Evolutionary conservation across 495 filamentous ascomycete genomes (phyloP).

Genomic region (Collariella sp.): DNA sequence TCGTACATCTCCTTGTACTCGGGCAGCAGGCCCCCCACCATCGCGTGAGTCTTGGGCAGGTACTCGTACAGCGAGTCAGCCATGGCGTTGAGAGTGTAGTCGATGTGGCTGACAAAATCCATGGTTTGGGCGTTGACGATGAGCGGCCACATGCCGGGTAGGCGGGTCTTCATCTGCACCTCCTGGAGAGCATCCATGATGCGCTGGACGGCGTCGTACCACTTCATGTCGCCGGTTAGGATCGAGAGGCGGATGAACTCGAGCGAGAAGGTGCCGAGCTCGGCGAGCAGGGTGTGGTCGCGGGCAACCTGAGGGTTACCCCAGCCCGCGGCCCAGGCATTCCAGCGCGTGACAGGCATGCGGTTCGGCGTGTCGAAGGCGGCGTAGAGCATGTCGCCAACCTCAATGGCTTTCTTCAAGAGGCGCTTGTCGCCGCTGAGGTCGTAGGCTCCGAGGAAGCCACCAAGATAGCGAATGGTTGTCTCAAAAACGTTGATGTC

Average conservation of each 20-base stretch:
- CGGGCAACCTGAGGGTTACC: slow-evolving; percentile 28
- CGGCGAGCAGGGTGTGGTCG: slow-evolving; percentile 36
- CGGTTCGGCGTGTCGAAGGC: slow-evolving; percentile 89
- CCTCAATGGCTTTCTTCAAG: slow-evolving; percentile 69
- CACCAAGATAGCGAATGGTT: slow-evolving; percentile 72
- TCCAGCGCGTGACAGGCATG: slow-evolving; percentile 73
- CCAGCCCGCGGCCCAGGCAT: slow-evolving; percentile 29
- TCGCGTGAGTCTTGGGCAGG: slow-evolving; percentile 58
- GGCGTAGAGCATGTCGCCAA: slow-evolving; percentile 74
- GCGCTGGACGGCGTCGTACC: slow-evolving; percentile 78
- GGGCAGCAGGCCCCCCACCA: slow-evolving; percentile 64
- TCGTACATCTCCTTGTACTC: slow-evolving; percentile 73
- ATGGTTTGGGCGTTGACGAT: slow-evolving; percentile 28
- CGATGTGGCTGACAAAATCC: slow-evolving; percentile 24
- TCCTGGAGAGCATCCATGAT: slow-evolving; percentile 65
- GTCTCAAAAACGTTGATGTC: slow-evolving; percentile 70
- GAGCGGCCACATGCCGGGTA: slow-evolving; percentile 55
- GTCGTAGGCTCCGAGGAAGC: slow-evolving; percentile 68
- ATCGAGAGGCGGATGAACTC: slow-evolving; percentile 84
- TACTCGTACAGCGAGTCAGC: slow-evolving; percentile 83
- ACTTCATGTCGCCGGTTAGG: slow-evolving; percentile 69
- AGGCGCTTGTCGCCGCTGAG: slow-evolving; percentile 59
- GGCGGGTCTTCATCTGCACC: slow-evolving; percentile 52
- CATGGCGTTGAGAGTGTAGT: slow-evolving; percentile 63
- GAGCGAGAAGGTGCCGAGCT: slow-evolving; percentile 68